Evolutionary conservation across 2,329 filamentous ascomycete species (phyloP).

Genomic region (Aspergillus persii): DNA sequence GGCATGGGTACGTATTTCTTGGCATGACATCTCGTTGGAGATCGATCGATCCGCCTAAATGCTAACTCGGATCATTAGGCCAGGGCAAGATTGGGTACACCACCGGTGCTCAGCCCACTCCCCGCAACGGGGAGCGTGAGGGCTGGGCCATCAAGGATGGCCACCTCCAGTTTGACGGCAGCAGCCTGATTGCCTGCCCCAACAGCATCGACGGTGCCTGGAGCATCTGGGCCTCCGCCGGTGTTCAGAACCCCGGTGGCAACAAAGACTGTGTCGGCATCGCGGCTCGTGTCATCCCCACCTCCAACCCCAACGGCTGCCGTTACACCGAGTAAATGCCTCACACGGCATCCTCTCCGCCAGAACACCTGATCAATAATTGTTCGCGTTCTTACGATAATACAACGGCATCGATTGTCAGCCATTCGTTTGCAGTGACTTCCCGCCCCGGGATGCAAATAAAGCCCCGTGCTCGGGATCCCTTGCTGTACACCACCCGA

Average conservation of each 20-base stretch:
- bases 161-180: conserved; percentile 49
- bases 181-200: conserved; percentile 55
- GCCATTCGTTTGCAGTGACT: neutral
- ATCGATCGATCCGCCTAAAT: neutral
- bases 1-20: conserved; percentile 54
- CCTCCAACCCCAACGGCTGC: conserved; percentile 24
- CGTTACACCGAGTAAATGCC: conserved; percentile 24
- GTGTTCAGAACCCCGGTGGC: conserved; percentile 28
- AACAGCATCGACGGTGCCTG: conserved; percentile 44
- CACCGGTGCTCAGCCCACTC: conserved; percentile 42
- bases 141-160: conserved; percentile 49
- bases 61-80: conserved; percentile 34
- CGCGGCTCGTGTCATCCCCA: conserved; percentile 24
- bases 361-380: too few species aligned
- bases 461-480: neutral
- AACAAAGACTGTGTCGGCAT: conserved; percentile 36
- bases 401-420: neutral
- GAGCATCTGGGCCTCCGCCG: conserved; percentile 31
- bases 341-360: too few species aligned
- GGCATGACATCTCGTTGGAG: neutral
- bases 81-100: conserved; percentile 56
- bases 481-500: neutral
- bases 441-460: neutral
- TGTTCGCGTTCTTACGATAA: too few species aligned
- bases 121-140: conserved; percentile 46